phyloP scores from a whole-genome alignment of 805 yeast genomes.

The Crinitomyces ghanaensis region DNA sequence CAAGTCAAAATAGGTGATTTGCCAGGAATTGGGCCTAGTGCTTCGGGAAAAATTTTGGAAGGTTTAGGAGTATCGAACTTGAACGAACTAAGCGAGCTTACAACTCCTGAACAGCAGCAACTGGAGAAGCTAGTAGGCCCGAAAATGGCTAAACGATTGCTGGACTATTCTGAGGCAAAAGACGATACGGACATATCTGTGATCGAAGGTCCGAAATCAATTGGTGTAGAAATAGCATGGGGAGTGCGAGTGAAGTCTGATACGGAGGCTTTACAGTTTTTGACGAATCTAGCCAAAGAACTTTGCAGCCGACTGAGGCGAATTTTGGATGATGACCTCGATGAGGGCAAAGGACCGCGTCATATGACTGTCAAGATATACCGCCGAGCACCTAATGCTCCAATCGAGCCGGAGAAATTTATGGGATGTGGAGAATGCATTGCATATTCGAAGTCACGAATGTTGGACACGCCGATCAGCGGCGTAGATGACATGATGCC shows the following conservation, averaged over 20 bases:
- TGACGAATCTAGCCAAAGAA: conserved; percentile 48
- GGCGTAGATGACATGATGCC: conserved; percentile 50
- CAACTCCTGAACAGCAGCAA: conserved; percentile 23
- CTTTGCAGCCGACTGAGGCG: conserved; percentile 38
- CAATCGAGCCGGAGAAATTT: conserved; percentile 63
- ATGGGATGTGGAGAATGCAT: conserved; percentile 81
- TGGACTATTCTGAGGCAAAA: conserved; percentile 49
- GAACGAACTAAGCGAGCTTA: conserved; percentile 25
- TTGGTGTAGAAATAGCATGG: conserved; percentile 85
- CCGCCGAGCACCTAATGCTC: conserved; percentile 52
- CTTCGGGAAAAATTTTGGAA: conserved; percentile 35
- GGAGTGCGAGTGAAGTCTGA: conserved; percentile 65
- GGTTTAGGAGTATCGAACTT: conserved; percentile 29
- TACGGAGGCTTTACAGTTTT: conserved; percentile 53
- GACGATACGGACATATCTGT: conserved; percentile 48
- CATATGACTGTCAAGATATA: conserved; percentile 55
- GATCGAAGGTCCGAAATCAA: conserved; percentile 44
- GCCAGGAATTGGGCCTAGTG: conserved; percentile 33
- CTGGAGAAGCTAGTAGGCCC: conserved; percentile 47
- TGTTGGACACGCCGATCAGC: conserved; percentile 35
- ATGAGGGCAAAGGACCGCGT: conserved; percentile 36
- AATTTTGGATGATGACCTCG: conserved; percentile 48
- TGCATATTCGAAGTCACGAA: conserved; percentile 43
- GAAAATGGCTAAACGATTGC: conserved; percentile 58
- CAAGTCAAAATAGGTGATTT: conserved; percentile 29